These are phyloP conservation scores for Pinus tabuliformis DNA, from an alignment of 75 land plant genomes.

Conservation along the genomic window DNA sequence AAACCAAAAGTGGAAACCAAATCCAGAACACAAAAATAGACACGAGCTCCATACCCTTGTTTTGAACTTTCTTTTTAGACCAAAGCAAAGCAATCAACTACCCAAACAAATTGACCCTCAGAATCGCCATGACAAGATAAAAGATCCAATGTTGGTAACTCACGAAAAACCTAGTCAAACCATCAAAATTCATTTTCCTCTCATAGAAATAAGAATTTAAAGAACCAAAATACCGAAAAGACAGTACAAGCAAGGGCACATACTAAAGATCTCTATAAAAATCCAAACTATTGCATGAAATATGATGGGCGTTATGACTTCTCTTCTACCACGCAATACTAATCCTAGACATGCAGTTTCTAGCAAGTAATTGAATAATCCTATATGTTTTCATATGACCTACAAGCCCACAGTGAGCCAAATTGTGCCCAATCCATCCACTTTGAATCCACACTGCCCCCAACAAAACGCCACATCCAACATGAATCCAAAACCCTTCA, in stretches of 20 bases:
- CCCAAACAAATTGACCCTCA: constrained; percentile 50
- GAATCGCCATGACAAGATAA: constrained; percentile 42
- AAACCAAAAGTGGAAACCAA: too few relatives aligned
- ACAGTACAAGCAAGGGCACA: constrained; percentile 65
- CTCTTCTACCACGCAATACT: constrained; percentile 77
- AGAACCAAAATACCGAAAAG: constrained; percentile 39
- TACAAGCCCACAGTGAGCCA: neutral
- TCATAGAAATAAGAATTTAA: constrained; percentile 54
- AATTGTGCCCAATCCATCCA: too few relatives aligned
- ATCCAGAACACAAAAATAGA: constrained; percentile 37
- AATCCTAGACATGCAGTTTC: constrained; percentile 53
- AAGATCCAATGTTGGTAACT: constrained; percentile 15
- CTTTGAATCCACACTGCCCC: neutral
- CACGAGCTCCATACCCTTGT: constrained; percentile 41
- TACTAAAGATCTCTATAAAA: constrained; percentile 77
- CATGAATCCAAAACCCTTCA: too few relatives aligned
- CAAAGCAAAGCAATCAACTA: constrained; percentile 48
- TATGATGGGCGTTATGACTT: constrained; percentile 79
- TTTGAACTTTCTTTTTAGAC: constrained; percentile 29
- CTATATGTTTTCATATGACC: constrained; percentile 18
- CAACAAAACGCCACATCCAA: too few relatives aligned
- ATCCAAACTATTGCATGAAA: constrained; percentile 71
- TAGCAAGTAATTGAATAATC: constrained; percentile 35
- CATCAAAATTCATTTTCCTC: constrained; percentile 53
- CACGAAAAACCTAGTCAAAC: constrained; percentile 20